These are phyloP conservation scores for Mangifera indica DNA, from an alignment of 345 rosid genomes.

Conservation along the genomic window DNA sequence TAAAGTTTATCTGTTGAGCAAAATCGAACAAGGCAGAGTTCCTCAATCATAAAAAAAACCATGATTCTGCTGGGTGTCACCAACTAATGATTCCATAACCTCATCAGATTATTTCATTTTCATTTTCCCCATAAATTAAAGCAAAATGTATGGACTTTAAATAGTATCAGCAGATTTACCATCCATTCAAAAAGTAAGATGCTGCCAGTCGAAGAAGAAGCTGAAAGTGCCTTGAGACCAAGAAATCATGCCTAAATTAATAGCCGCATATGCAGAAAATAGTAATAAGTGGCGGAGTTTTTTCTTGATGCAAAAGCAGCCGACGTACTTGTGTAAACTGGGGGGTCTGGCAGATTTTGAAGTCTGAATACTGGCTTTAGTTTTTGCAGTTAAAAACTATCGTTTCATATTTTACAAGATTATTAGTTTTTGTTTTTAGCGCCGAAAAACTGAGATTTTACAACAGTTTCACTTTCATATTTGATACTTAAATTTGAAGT, in stretches of 20 bases:
- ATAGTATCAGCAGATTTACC: neutral
- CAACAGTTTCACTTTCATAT: neutral
- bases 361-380: no score
- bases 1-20: no score
- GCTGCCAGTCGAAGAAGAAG: neutral
- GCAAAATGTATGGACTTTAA: no score
- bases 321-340: no score
- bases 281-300: neutral
- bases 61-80: conserved; percentile 16
- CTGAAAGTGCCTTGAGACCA: neutral
- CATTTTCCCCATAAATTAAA: no score
- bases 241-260: neutral
- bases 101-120: neutral
- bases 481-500: neutral
- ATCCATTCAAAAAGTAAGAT: neutral
- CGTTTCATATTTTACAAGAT: no score
- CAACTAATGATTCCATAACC: neutral
- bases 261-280: neutral
- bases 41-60: no score
- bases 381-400: no score
- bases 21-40: no score
- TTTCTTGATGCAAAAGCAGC: no score
- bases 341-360: neutral
- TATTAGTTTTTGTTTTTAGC: no score
- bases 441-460: neutral